Percentiles rank a stretch among this genome's conserved stretches.
Conservation (phyloP, 257 asterid genomes). For the Solanum medicagineum region DNA sequence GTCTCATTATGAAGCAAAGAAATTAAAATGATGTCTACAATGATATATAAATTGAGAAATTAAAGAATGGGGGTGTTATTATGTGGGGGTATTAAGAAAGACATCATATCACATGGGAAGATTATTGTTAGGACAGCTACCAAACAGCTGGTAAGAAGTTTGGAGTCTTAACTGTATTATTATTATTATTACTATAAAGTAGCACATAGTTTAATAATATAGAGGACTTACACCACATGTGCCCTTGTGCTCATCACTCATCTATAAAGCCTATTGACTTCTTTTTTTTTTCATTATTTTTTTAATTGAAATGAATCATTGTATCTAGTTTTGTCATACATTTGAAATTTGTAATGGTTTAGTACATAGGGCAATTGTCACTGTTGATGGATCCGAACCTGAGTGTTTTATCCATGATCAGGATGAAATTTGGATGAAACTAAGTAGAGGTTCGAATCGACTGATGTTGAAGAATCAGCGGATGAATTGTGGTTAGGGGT, state of each 20-base stretch:
- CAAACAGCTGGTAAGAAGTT: conserved; percentile 58
- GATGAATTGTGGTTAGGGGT: too few relatives aligned
- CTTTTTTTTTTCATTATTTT: background rate
- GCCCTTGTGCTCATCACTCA: conserved; percentile 33
- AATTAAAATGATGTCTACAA: background rate
- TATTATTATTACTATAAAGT: conserved; percentile 29
- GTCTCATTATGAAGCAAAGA: background rate
- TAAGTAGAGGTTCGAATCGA: too few relatives aligned
- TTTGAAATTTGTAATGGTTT: background rate
- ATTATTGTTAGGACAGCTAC: conserved; percentile 75
- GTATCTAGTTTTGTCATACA: accelerated
- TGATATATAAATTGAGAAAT: background rate
- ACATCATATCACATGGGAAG: conserved; percentile 87
- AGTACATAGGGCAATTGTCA: background rate
- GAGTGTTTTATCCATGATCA: too few relatives aligned
- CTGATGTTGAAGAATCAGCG: too few relatives aligned
- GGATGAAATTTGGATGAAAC: too few relatives aligned
- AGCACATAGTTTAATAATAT: conserved; percentile 26
- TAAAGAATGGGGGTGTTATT: background rate
- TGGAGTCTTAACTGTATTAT: conserved; percentile 57
- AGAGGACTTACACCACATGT: conserved; percentile 79
- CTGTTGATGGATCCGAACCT: too few relatives aligned
- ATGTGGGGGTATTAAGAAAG: background rate
- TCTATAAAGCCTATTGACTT: background rate
- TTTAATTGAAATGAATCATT: background rate